Percentiles rank a stretch among this genome's conserved stretches.
Conservation (phyloP, 2,329 filamentous ascomycete genomes). For the Calonectria crousiana region DNA sequence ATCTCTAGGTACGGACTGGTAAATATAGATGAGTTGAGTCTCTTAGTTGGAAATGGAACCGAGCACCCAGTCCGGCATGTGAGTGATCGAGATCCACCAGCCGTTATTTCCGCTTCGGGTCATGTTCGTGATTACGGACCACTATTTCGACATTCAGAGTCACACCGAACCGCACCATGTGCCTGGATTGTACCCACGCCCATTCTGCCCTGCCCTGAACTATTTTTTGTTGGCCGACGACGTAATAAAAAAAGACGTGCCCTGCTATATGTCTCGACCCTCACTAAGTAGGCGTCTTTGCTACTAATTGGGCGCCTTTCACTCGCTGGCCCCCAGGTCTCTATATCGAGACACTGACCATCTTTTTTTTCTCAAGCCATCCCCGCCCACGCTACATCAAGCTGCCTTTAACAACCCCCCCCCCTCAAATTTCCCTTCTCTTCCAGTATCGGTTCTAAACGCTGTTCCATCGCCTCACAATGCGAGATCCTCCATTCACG, state of each 20-base stretch:
- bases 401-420: not conserved
- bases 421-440: not conserved
- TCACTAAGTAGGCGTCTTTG: not conserved
- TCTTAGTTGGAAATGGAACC: conserved; percentile 57
- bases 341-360: not conserved
- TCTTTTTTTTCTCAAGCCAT: not conserved
- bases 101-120: conserved; percentile 6
- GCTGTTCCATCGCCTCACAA: not conserved
- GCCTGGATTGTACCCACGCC: conserved; percentile 10
- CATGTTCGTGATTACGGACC: conserved; percentile 32
- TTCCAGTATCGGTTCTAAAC: not conserved
- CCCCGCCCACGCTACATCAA: not conserved
- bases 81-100: conserved; percentile 26
- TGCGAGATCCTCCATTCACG: not conserved
- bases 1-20: conserved; percentile 61
- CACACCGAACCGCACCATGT: conserved; percentile 21
- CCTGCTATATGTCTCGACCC: not conserved
- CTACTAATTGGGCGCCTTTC: not conserved
- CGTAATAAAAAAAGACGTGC: conserved; percentile 6
- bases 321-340: not conserved
- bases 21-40: conserved; percentile 66
- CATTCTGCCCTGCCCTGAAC: not conserved
- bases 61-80: conserved; percentile 1
- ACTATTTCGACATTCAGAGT: conserved; percentile 35
- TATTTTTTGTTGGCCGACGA: conserved; percentile 13